A percentile compares a stretch with the other conserved stretches of the same genome.
phyloP scores from a whole-genome alignment of 192 early-diverging fungal species.

The Chytriomyces confervae region DNA sequence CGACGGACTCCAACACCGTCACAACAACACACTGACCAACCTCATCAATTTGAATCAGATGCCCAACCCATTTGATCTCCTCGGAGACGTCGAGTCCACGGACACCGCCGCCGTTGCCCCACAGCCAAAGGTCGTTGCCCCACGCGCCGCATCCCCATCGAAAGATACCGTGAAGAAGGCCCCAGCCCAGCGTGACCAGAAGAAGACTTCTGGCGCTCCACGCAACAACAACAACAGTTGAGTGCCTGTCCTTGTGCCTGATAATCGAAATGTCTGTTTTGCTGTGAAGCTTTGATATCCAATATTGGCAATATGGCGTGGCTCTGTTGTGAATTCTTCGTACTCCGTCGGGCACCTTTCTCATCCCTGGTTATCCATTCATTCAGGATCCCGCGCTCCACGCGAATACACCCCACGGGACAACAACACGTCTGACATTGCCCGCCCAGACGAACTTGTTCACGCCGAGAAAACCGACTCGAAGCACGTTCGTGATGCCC shows the following conservation, averaged over 20 bases:
- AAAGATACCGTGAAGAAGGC: constrained; percentile 26
- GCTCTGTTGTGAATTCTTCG: too few relatives aligned
- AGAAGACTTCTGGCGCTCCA: constrained; percentile 37
- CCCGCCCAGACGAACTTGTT: constrained; percentile 17
- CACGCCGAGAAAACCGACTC: neutral
- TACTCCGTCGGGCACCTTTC: neutral
- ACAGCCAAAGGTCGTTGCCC: constrained; percentile 28
- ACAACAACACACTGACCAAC: too few relatives aligned
- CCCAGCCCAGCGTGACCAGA: constrained; percentile 13
- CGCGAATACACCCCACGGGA: constrained; percentile 41
- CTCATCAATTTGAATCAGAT: neutral
- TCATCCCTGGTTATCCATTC: neutral
- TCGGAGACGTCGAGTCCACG: constrained; percentile 44
- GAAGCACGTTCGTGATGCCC: constrained; percentile 36
- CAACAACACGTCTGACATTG: constrained; percentile 40
- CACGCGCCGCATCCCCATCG: constrained; percentile 28
- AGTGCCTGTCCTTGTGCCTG: constrained; percentile 37
- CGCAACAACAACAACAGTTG: constrained; percentile 44
- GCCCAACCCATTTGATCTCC: constrained; percentile 38
- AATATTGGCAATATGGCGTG: constrained; percentile 44
- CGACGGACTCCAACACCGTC: too few relatives aligned
- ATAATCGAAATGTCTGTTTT: neutral
- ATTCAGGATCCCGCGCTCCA: neutral
- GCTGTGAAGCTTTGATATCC: too few relatives aligned
- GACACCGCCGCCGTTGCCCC: constrained; percentile 21